Evolutionary conservation across 1,139 yeast species (phyloP), one percentile per base, ranked within the genome.

Genomic region (Yamadazyma triangularis): DNA sequence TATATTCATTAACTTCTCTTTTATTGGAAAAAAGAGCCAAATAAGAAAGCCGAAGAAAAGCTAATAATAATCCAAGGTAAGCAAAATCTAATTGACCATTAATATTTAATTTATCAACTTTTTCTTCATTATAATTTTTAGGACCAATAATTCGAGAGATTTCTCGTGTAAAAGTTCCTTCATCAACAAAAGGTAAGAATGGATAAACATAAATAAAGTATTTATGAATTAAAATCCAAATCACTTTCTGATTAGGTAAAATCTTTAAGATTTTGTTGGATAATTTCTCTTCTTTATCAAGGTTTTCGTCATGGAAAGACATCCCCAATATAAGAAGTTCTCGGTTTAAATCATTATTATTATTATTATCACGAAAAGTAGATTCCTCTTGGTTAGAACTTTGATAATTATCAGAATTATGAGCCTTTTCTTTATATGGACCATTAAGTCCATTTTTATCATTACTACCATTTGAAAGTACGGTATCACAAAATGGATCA

Each of bases 101-200:
- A 13, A 62, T 48, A 16, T 47, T 50, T 8, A 62, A 40, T 11
- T 38, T 41, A 5, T 35, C 33, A 7, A 58, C 39, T 3, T 41
- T 42, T 5, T 28, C 40, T 21, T 48, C 48, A 10, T 39, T 43
- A 27, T 36, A 40, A 8, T 44, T 42, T 25, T 50, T 53, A 1
- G 52, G 47, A 1, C 68, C 69, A 13, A 63, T 42, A 7, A 62
- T 44, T 26, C 50, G 42, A 2, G 48, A 36, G 5, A 59, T 32
- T 25, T 56, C 52, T n/a, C 29, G 26, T 28, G 47, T 47, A 27
- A 59, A 52, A 2, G 43, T 41, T 8, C 28, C 41, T 43, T 77
- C 77, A 36, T 73, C 78, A 11, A 76, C 30, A 33, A 62, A 62
- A 4, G 82, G 80, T 40, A 64, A 48, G 30, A 65, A 64, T 0